A percentile compares a stretch with the other conserved stretches of the same genome.
phyloP scores from a whole-genome alignment of 2,329 filamentous ascomycete genomes.

The Leptographium radiaticola region DNA sequence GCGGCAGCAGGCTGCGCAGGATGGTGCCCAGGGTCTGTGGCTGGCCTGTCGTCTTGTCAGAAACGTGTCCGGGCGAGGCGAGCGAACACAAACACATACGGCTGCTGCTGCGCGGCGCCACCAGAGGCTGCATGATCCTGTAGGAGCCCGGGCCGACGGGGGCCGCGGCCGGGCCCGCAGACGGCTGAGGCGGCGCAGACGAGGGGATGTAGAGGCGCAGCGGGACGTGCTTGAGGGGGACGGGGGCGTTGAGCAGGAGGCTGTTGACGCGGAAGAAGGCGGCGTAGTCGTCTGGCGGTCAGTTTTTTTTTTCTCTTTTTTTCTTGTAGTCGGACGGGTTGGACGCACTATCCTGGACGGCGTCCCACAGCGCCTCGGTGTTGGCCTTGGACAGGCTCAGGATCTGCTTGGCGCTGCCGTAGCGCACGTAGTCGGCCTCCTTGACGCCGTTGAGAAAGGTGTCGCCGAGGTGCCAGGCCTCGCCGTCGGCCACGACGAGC shows the following conservation, averaged over 20 bases:
- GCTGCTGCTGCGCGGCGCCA: constrained; percentile 35
- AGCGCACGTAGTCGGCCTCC: constrained; percentile 75
- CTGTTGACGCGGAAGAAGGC: constrained; percentile 63
- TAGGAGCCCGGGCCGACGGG: constrained; percentile 34
- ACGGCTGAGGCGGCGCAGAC: constrained; percentile 30
- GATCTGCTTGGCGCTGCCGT: constrained; percentile 77
- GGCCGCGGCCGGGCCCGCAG: constrained; percentile 15
- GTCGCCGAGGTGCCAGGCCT: constrained; percentile 46
- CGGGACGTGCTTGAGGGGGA: constrained; percentile 70
- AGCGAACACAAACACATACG: constrained; percentile 16
- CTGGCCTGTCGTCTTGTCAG: too few species aligned
- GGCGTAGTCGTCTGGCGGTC: constrained; percentile 49
- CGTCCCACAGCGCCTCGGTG: constrained; percentile 69
- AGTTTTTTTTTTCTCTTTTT: too few species aligned
- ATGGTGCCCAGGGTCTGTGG: constrained; percentile 56
- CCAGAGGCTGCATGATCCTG: constrained; percentile 62
- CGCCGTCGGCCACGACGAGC: constrained; percentile 38
- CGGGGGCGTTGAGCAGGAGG: constrained; percentile 63
- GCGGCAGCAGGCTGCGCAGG: constrained; percentile 61
- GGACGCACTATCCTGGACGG: constrained; percentile 56
- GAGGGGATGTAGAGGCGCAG: constrained; percentile 75
- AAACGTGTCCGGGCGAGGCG: too few species aligned
- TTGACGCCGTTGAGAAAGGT: constrained; percentile 53
- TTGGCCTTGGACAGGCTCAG: constrained; percentile 80
- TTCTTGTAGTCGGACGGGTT: neutral